phyloP scores from a whole-genome alignment of 2,329 filamentous ascomycete genomes.

The Trichoderma breve region DNA sequence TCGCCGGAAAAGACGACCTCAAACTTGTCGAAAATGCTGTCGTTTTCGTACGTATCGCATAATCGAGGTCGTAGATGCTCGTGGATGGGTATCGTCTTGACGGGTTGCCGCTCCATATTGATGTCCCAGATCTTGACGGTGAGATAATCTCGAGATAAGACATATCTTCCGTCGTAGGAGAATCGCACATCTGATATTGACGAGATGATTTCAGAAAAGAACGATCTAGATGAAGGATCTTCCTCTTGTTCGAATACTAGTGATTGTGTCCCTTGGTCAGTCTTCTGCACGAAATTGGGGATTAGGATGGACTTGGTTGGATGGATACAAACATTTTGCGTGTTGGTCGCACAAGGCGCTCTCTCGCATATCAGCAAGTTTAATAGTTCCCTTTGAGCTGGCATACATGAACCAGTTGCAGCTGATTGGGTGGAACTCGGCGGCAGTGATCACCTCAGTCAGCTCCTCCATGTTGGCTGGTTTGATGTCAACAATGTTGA shows the following conservation, averaged over 20 bases:
- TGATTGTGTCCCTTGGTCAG: neutral
- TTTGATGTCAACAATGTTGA: slow-evolving; percentile 99
- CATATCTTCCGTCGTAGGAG: slow-evolving; percentile 93
- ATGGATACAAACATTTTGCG: slow-evolving; percentile 68
- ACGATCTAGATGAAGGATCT: slow-evolving; percentile 92
- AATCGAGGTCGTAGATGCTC: slow-evolving; percentile 91
- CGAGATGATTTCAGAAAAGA: slow-evolving; percentile 99
- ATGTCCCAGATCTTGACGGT: slow-evolving; percentile 99
- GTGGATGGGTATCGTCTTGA: slow-evolving; percentile 98
- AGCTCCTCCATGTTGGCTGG: slow-evolving; percentile 99
- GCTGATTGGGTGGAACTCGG: slow-evolving; percentile 93
- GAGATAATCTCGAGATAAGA: slow-evolving; percentile 94
- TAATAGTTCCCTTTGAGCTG: slow-evolving; percentile 98
- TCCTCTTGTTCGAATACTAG: slow-evolving; percentile 98
- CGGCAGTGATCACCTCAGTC: slow-evolving; percentile 97
- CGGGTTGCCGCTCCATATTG: slow-evolving; percentile 95
- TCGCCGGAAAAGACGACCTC: slow-evolving; percentile 98
- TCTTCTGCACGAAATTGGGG: neutral
- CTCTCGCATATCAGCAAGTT: slow-evolving; percentile 97
- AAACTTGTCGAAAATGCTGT: slow-evolving; percentile 99
- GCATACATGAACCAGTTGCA: slow-evolving; percentile 99
- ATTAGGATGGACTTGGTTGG: neutral
- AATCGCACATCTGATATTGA: slow-evolving; percentile 99
- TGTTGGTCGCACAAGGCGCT: slow-evolving; percentile 95
- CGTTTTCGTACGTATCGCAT: slow-evolving; percentile 98